phyloP scores from a whole-genome alignment of 768 basidiomycete genomes.

The Termitomyces sp. region DNA sequence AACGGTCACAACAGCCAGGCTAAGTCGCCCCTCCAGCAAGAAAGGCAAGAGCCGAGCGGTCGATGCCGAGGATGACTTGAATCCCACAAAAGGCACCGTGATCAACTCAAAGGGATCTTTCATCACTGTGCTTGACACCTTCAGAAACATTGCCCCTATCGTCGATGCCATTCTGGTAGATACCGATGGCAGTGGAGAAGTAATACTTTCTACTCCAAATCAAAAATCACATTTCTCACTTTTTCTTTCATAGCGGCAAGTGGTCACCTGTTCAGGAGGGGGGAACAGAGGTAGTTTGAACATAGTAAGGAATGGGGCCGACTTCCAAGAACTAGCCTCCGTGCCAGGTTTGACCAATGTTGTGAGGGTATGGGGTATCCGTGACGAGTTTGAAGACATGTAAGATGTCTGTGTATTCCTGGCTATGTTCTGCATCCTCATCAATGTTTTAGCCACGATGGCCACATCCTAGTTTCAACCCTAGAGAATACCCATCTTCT shows the following conservation, averaged over 20 bases:
- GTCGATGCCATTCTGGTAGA: slow-evolving; percentile 78
- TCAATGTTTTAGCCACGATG: slow-evolving; percentile 28
- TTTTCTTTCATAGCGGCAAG: slow-evolving; percentile 49
- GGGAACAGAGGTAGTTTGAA: slow-evolving; percentile 74
- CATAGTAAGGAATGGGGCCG: slow-evolving; percentile 78
- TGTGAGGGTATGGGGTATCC: slow-evolving; percentile 63
- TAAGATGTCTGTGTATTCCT: slow-evolving; percentile 29
- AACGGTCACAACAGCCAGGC: slow-evolving; percentile 34
- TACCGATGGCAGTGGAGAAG: slow-evolving; percentile 67
- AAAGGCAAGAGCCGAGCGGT: slow-evolving; percentile 38
- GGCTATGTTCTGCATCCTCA: slow-evolving; percentile 1
- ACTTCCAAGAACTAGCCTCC: slow-evolving; percentile 62
- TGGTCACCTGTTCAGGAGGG: slow-evolving; percentile 86
- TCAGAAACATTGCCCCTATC: slow-evolving; percentile 81
- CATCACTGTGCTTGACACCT: slow-evolving; percentile 59
- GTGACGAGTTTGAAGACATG: slow-evolving; percentile 43
- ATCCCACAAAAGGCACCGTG: slow-evolving; percentile 39
- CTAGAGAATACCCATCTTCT: slow-evolving; percentile 53
- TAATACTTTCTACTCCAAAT: slow-evolving; percentile 25
- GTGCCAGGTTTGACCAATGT: slow-evolving; percentile 56
- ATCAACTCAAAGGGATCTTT: slow-evolving; percentile 53
- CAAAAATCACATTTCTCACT: background rate
- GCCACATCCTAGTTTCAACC: slow-evolving; percentile 61
- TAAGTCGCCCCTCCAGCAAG: slow-evolving; percentile 27
- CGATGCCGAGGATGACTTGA: slow-evolving; percentile 29